A percentile compares a stretch with the other conserved stretches of the same genome.
Evolutionary conservation across 108 stramenopile species (phyloP).

Genomic region (Pseudonitzschia pungens): DNA sequence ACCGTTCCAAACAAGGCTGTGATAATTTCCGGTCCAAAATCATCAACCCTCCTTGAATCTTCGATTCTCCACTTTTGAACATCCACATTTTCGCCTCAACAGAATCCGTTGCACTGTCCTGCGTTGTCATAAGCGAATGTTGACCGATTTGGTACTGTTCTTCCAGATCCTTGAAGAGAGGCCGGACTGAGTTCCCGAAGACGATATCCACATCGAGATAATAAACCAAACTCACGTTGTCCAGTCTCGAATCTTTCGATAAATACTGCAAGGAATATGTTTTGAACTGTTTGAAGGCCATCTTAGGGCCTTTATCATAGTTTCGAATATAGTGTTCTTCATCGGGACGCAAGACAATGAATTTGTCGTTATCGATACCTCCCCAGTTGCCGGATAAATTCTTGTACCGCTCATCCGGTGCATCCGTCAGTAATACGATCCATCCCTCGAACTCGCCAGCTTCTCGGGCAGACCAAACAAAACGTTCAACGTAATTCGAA

Average conservation of each 20-base stretch:
- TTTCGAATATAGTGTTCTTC: constrained; percentile 10
- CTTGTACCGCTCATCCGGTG: not conserved
- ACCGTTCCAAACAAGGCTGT: constrained; percentile 18
- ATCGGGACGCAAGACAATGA: constrained; percentile 5
- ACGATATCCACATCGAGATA: constrained; percentile 25
- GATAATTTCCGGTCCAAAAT: constrained; percentile 13
- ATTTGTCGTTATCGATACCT: not conserved
- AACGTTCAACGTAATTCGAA: constrained; percentile 19
- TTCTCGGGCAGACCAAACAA: constrained; percentile 22
- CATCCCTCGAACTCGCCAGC: constrained; percentile 7
- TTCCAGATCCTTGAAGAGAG: constrained; percentile 18
- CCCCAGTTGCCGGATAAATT: not conserved
- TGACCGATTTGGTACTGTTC: constrained; percentile 7
- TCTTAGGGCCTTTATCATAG: not conserved
- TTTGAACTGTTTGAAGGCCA: constrained; percentile 23
- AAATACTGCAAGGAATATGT: constrained; percentile 19
- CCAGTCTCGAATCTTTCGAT: constrained; percentile 7
- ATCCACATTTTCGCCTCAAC: constrained; percentile 22
- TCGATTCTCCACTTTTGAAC: not conserved
- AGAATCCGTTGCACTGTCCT: not conserved
- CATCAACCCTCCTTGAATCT: constrained; percentile 17
- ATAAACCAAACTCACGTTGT: constrained; percentile 15
- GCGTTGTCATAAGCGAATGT: not conserved
- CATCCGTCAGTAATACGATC: constrained; percentile 6
- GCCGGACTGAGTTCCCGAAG: constrained; percentile 3